Evolutionary conservation across 495 filamentous ascomycete species (phyloP).

Genomic region (Annulohypoxylon moriforme): DNA sequence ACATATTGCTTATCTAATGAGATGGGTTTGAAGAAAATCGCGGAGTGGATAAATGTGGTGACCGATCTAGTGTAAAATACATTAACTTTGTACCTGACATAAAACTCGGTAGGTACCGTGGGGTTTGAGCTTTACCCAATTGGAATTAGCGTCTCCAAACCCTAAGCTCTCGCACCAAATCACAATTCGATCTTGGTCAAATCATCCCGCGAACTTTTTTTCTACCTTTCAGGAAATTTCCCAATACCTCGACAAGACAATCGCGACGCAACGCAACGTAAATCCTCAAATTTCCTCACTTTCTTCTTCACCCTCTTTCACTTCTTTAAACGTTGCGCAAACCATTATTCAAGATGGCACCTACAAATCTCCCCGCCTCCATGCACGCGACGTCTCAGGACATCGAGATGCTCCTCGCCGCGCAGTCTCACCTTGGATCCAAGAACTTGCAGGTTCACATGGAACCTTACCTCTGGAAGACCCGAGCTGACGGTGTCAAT

Average conservation of each 20-base stretch:
- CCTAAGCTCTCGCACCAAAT: conserved; percentile 48
- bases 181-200: conserved; percentile 40
- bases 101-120: conserved; percentile 1
- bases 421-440: conserved; percentile 95
- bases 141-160: conserved; percentile 40
- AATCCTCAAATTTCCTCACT: conserved; percentile 57
- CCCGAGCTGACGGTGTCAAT: conserved; percentile 96
- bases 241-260: conserved; percentile 43
- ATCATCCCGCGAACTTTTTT: conserved; percentile 47
- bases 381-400: conserved; percentile 80
- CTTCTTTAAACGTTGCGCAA: conserved; percentile 57
- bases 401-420: conserved; percentile 98
- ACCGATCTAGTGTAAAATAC: not conserved
- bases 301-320: conserved; percentile 58
- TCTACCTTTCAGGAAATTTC: conserved; percentile 24
- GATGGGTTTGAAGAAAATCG: not conserved
- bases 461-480: conserved; percentile 99
- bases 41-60: conserved; percentile 24
- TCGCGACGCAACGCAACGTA: conserved; percentile 51
- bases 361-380: conserved; percentile 85
- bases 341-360: conserved; percentile 82
- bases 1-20: not conserved
- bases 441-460: conserved; percentile 99
- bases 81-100: not conserved
- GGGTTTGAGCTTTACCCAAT: conserved; percentile 8